Evolutionary conservation across 306 rosid species (phyloP).

Genomic region (Malus asiatica): DNA sequence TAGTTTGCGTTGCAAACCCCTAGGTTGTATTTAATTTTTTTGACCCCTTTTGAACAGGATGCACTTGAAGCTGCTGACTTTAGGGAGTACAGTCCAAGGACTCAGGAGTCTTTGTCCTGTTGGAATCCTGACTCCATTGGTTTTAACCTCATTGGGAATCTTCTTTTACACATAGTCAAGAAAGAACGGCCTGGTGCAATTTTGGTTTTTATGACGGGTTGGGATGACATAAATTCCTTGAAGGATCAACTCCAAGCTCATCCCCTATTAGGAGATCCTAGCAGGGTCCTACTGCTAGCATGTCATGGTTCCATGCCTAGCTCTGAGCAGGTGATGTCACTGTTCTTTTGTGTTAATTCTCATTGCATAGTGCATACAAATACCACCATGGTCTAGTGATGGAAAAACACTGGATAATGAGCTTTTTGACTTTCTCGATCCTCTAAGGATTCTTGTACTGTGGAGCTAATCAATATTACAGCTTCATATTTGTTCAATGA

Average conservation of each 20-base stretch:
- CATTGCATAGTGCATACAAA: background rate
- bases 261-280: conserved; percentile 52
- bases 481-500: background rate
- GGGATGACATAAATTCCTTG: conserved; percentile 55
- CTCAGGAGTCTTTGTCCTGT: conserved; percentile 35
- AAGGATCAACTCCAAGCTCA: conserved; percentile 51
- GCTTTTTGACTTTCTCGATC: background rate
- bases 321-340: conserved; percentile 39
- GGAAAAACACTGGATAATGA: background rate
- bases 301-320: conserved; percentile 64
- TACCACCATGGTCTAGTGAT: background rate
- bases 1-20: background rate
- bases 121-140: conserved; percentile 62
- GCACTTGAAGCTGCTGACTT: conserved; percentile 44
- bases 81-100: conserved; percentile 29
- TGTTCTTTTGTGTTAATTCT: background rate
- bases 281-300: conserved; percentile 46
- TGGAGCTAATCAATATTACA: background rate
- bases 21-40: conserved; percentile 2
- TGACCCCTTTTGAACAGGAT: conserved; percentile 21
- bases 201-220: conserved; percentile 58
- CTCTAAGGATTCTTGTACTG: background rate
- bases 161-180: conserved; percentile 37
- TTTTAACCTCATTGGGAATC: conserved; percentile 46
- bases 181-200: conserved; percentile 50